These are phyloP conservation scores for Pharnaceum exiguum DNA, from an alignment of 148 eudicot species.

Conservation along the genomic window DNA sequence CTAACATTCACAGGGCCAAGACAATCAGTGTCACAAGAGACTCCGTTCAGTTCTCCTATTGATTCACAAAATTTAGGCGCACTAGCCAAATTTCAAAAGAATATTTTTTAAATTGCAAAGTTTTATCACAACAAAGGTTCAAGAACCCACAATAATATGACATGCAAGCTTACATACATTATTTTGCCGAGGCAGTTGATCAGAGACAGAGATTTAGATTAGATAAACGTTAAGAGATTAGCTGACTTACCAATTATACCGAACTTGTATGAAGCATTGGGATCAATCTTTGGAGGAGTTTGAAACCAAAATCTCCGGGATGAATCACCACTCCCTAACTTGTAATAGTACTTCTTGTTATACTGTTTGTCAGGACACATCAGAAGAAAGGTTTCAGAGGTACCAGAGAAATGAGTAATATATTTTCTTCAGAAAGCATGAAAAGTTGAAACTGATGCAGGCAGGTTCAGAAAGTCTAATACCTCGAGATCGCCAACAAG, in stretches of 20 bases:
- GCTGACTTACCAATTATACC: slow-evolving; percentile 72
- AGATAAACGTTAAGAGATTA: background rate
- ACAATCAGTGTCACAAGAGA: background rate
- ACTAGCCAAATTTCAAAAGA: background rate
- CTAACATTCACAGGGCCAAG: background rate
- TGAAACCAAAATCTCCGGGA: slow-evolving; percentile 79
- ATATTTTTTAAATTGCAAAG: background rate
- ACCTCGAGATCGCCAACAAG: slow-evolving; percentile 78
- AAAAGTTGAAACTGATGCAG: background rate
- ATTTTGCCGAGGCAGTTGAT: background rate
- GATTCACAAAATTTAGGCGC: background rate
- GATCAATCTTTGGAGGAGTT: slow-evolving; percentile 79
- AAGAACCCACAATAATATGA: background rate
- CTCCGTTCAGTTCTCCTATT: background rate
- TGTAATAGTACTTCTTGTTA: slow-evolving; percentile 79
- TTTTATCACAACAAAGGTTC: background rate
- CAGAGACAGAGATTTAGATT: background rate
- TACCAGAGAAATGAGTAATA: background rate
- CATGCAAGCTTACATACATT: background rate
- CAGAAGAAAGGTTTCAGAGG: background rate
- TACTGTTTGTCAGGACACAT: slow-evolving; percentile 34
- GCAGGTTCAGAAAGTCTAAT: slow-evolving; percentile 1
- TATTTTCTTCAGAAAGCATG: background rate
- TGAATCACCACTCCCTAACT: slow-evolving; percentile 64
- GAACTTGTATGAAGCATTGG: slow-evolving; percentile 76